phyloP scores from a whole-genome alignment of 1,139 yeast species.

The Taphrina deformans region DNA sequence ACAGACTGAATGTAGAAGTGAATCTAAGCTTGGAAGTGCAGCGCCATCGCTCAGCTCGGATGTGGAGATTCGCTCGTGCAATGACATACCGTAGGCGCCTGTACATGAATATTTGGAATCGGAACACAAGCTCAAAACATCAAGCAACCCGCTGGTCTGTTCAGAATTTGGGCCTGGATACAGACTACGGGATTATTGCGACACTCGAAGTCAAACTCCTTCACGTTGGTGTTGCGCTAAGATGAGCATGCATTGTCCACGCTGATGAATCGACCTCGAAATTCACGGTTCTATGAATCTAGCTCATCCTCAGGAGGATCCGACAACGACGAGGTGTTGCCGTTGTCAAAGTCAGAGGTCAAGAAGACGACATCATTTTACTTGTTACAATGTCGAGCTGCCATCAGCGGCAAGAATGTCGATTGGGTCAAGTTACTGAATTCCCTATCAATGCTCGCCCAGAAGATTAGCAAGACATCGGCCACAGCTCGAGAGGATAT shows the following conservation, averaged over 20 bases:
- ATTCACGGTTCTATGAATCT: slow-evolving; percentile 16
- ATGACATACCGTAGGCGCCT: background rate
- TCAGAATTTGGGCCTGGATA: no score
- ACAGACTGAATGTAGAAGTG: no score
- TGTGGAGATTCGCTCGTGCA: background rate
- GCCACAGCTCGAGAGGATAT: background rate
- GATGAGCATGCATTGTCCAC: background rate
- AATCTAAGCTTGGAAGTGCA: no score
- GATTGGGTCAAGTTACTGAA: slow-evolving; percentile 2
- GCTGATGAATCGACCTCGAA: background rate
- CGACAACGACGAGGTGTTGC: background rate
- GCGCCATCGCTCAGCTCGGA: background rate
- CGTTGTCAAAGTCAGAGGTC: background rate
- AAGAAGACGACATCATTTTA: background rate
- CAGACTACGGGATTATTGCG: no score
- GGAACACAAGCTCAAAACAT: no score
- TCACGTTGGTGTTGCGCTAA: background rate
- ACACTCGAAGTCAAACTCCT: no score
- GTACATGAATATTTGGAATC: no score
- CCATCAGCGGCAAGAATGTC: background rate
- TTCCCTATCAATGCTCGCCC: background rate
- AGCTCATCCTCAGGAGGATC: slow-evolving; percentile 1
- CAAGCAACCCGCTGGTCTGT: no score
- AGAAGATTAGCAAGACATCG: background rate
- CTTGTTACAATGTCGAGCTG: slow-evolving; percentile 7